These are phyloP conservation scores for Solanum ossicruentum DNA, from an alignment of 257 asterid genomes.

Conservation along the genomic window DNA sequence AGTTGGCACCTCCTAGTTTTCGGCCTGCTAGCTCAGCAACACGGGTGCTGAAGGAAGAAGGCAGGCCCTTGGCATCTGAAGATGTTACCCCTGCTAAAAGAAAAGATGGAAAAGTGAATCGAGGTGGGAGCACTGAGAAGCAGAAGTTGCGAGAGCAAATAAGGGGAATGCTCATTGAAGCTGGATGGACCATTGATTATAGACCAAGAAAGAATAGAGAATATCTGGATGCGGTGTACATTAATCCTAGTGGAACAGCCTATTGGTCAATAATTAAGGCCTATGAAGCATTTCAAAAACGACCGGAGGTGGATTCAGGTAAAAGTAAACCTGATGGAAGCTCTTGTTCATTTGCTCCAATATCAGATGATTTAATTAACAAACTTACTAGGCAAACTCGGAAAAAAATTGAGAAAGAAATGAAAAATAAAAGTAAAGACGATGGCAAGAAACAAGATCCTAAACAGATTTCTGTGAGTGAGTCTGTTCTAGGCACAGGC, in stretches of 20 bases:
- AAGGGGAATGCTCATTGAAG: constrained; percentile 63
- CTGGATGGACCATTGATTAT: constrained; percentile 92
- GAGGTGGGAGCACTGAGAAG: constrained; percentile 91
- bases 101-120: constrained; percentile 36
- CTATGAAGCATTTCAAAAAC: constrained; percentile 82
- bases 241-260: constrained; percentile 78
- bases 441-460: constrained; percentile 19
- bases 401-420: constrained; percentile 74
- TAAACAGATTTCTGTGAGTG: constrained; percentile 23
- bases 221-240: constrained; percentile 90
- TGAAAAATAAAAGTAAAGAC: constrained; percentile 62
- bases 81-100: constrained; percentile 12
- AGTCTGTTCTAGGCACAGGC: not conserved
- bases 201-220: constrained; percentile 90
- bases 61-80: constrained; percentile 9
- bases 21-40: constrained; percentile 43
- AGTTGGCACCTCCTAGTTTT: constrained; percentile 50
- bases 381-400: constrained; percentile 82
- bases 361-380: constrained; percentile 63
- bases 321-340: constrained; percentile 26
- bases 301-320: constrained; percentile 32
- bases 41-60: constrained; percentile 44
- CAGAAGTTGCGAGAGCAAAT: constrained; percentile 78
- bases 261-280: constrained; percentile 98
- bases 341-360: constrained; percentile 51